These are phyloP conservation scores for Marasmius tenuissimus DNA, from an alignment of 1,284 basidiomycete genomes.

Conservation along the genomic window DNA sequence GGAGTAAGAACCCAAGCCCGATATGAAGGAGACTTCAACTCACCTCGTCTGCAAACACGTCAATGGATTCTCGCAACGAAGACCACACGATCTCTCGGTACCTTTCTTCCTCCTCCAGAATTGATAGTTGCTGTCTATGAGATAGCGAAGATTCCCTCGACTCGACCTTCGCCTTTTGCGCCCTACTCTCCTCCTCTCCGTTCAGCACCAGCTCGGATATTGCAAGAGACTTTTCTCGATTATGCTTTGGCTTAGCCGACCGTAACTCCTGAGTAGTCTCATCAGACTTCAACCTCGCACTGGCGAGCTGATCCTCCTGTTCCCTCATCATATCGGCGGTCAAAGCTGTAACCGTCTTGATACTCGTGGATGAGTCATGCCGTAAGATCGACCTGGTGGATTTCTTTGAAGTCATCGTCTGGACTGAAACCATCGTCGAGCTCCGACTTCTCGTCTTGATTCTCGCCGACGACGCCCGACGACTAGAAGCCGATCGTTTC, in stretches of 20 bases:
- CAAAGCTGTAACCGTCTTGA: conserved; percentile 63
- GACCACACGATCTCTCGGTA: conserved; percentile 56
- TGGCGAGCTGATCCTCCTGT: conserved; percentile 19
- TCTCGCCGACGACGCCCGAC: conserved; percentile 23
- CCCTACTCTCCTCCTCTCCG: not conserved
- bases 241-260: conserved; percentile 11
- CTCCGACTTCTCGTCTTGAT: conserved; percentile 51
- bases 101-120: conserved; percentile 50
- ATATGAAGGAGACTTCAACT: conserved; percentile 9
- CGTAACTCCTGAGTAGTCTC: conserved; percentile 28
- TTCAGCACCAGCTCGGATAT: conserved; percentile 24
- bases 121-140: conserved; percentile 27
- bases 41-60: conserved; percentile 64
- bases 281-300: conserved; percentile 13
- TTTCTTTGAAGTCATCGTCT: not conserved
- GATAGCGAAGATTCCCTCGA: not conserved
- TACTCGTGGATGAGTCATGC: conserved; percentile 61
- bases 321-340: conserved; percentile 35
- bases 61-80: conserved; percentile 54
- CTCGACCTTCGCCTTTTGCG: not conserved
- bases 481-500: conserved; percentile 4
- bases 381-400: conserved; percentile 20
- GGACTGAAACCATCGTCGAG: conserved; percentile 44
- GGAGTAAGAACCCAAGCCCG: not conserved
- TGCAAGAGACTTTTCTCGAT: conserved; percentile 23